Evolutionary conservation across 2,329 filamentous ascomycete genomes (phyloP).

Genomic region (Ascochyta rabiei): DNA sequence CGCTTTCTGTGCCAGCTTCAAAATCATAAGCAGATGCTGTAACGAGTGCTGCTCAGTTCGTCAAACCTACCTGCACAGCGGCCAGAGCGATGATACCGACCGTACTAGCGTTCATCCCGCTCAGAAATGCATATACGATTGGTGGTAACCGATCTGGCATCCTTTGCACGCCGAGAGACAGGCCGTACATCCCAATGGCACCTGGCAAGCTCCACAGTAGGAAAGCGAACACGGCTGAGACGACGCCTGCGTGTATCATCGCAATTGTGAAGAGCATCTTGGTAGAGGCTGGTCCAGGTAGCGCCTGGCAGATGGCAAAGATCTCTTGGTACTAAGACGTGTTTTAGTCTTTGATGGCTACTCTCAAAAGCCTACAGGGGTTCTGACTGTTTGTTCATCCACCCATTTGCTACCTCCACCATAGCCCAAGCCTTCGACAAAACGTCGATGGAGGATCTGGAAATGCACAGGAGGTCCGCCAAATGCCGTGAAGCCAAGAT

Average conservation of each 20-base stretch:
- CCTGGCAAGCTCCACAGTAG: constrained; percentile 73
- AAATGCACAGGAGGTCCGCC: constrained; percentile 74
- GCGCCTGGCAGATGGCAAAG: constrained; percentile 71
- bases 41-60: too few species aligned
- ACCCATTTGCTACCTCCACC: constrained; percentile 66
- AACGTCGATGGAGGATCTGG: constrained; percentile 67
- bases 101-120: constrained; percentile 73
- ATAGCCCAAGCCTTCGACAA: constrained; percentile 58
- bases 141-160: constrained; percentile 65
- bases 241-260: constrained; percentile 65
- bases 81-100: constrained; percentile 75
- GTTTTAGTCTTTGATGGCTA: too few species aligned
- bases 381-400: constrained; percentile 67
- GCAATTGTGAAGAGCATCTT: constrained; percentile 75
- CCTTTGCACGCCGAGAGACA: constrained; percentile 68
- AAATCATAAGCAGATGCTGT: neutral
- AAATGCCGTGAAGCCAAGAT: constrained; percentile 69
- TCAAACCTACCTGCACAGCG: constrained; percentile 56
- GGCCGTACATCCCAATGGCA: constrained; percentile 71
- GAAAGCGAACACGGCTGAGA: constrained; percentile 65
- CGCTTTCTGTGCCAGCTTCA: constrained; percentile 67
- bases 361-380: too few species aligned
- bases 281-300: constrained; percentile 71
- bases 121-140: constrained; percentile 71
- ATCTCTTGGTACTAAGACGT: constrained; percentile 69